Evolutionary conservation across 2,329 filamentous ascomycete species (phyloP), one percentile per base, ranked within the genome.

Genomic region (Curvularia verruculosa): DNA sequence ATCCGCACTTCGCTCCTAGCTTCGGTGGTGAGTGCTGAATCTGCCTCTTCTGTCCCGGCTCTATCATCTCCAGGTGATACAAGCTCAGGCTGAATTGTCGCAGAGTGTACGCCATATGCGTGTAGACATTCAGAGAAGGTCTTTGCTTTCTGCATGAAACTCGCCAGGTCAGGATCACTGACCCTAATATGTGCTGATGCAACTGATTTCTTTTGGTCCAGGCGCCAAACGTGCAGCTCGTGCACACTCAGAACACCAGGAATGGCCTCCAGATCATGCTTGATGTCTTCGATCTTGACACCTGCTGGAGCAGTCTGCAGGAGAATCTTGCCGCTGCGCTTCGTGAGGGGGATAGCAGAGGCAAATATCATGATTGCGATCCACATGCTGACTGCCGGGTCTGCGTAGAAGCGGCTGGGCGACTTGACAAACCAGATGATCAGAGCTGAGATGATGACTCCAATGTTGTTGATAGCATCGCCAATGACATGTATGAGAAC

Each of bases 401-500:
- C 90, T 5, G 87, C 88, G 64, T 92, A 92, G 77, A 84, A 90
- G 31, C 87, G 81, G 3, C 74, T 79, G 1, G 83, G 78, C 28
- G 83, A 85, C 28, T 81, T 70, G 0, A 83, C 79, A 54, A 87
- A 79, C 89, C 88, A 91, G 71, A 92, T 89, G 29, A 91, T 80
- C 2, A 88, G 67, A 0, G 87, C 88, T 0, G 89, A 84, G 34
- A 88, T 78, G 47, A 92, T 91, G 57, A 93, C 89, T 9, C 89
- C 89, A 10, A 92, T 73, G 65, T 93, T 93, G 77, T 92, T 92
- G 60, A 89, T 80, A 5, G 88, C 88, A 67, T 93, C 90, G 29
- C 89, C 87, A 2, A 90, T 67, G 24, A 92, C 84, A 66, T 93
- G 90, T 13, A 90, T 75, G 10, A 92, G 69, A 1, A 90, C 88